Percentiles rank a stretch among this genome's conserved stretches.
Evolutionary conservation across 208 protist genomes (phyloP).

Genomic region (Leptomonas pyrrhocoris): DNA sequence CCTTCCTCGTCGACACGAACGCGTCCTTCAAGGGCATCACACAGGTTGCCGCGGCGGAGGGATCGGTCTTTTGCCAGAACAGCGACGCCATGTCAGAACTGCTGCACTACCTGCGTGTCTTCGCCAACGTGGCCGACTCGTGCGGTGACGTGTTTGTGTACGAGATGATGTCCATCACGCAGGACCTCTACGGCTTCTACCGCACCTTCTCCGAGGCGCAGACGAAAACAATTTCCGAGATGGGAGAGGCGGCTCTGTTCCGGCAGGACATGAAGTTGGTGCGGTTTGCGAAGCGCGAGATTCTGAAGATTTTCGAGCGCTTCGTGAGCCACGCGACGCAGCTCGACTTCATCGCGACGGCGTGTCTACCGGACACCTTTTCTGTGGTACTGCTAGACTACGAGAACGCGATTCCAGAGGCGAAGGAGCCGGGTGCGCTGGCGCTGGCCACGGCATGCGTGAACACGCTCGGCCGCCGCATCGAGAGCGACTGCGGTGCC

Average conservation of each 20-base stretch:
- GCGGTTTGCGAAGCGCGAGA: slow-evolving; percentile 96
- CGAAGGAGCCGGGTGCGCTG: slow-evolving; percentile 95
- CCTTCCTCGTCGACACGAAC: slow-evolving; percentile 94
- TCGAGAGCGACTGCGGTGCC: slow-evolving; percentile 86
- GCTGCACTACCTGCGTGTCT: slow-evolving; percentile 95
- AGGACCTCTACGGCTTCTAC: slow-evolving; percentile 96
- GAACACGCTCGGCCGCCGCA: slow-evolving; percentile 74
- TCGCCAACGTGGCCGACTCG: slow-evolving; percentile 91
- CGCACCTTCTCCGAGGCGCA: slow-evolving; percentile 81
- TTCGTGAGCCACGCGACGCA: slow-evolving; percentile 93
- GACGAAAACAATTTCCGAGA: slow-evolving; percentile 23
- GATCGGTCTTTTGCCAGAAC: slow-evolving; percentile 62
- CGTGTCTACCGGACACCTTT: slow-evolving; percentile 95
- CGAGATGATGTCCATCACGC: slow-evolving; percentile 95
- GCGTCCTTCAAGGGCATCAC: slow-evolving; percentile 72
- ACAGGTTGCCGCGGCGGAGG: slow-evolving; percentile 43
- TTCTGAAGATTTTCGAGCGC: slow-evolving; percentile 93
- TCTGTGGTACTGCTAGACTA: slow-evolving; percentile 97
- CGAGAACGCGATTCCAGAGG: slow-evolving; percentile 74
- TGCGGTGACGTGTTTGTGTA: slow-evolving; percentile 91
- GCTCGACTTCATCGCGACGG: slow-evolving; percentile 79
- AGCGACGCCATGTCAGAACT: slow-evolving; percentile 74
- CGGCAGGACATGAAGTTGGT: slow-evolving; percentile 68
- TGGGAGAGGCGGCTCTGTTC: slow-evolving; percentile 30
- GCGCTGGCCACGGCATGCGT: slow-evolving; percentile 91